A percentile compares a stretch with the other conserved stretches of the same genome.
Conservation (phyloP, 768 basidiomycete species). For the Nidularia pulvinata region DNA sequence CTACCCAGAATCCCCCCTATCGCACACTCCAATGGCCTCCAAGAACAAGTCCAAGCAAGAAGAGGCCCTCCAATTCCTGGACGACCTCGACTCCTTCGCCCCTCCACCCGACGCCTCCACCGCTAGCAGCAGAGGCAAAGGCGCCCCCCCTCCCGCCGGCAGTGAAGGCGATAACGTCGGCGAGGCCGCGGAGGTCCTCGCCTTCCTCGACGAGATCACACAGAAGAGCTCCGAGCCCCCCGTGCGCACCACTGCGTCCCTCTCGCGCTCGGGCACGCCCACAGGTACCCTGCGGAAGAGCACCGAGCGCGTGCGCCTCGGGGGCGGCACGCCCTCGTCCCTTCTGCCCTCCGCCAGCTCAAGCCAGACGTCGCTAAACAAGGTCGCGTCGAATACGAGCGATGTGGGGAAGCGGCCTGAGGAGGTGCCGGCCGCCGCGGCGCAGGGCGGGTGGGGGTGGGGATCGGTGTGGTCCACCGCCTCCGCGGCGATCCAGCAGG, state of each 20-base stretch:
- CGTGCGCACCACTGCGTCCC: slow-evolving; percentile 42
- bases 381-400: slow-evolving; percentile 4
- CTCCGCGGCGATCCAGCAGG: slow-evolving; percentile 85
- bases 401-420: slow-evolving; percentile 13
- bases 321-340: slow-evolving; percentile 37
- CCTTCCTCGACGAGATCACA: slow-evolving; percentile 94
- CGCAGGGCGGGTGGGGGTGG: slow-evolving; percentile 69
- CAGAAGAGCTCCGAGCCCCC: slow-evolving; percentile 87
- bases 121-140: slow-evolving; percentile 8
- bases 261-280: slow-evolving; percentile 72
- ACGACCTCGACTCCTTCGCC: slow-evolving; percentile 88
- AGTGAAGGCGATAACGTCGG: slow-evolving; percentile 39
- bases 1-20: no score
- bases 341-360: slow-evolving; percentile 39
- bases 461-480: slow-evolving; percentile 89
- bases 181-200: slow-evolving; percentile 79
- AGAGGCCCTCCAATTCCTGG: slow-evolving; percentile 91
- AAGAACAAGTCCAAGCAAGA: slow-evolving; percentile 78
- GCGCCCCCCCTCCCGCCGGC: slow-evolving; percentile 14
- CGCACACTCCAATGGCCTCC: slow-evolving; percentile 26
- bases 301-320: slow-evolving; percentile 74
- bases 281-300: slow-evolving; percentile 58
- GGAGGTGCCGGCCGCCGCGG: slow-evolving; percentile 14
- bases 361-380: slow-evolving; percentile 37
- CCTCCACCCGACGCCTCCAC: slow-evolving; percentile 20